Conservation (phyloP, 2,329 filamentous ascomycete species). For the Pseudogymnoascus sp. region DNA sequence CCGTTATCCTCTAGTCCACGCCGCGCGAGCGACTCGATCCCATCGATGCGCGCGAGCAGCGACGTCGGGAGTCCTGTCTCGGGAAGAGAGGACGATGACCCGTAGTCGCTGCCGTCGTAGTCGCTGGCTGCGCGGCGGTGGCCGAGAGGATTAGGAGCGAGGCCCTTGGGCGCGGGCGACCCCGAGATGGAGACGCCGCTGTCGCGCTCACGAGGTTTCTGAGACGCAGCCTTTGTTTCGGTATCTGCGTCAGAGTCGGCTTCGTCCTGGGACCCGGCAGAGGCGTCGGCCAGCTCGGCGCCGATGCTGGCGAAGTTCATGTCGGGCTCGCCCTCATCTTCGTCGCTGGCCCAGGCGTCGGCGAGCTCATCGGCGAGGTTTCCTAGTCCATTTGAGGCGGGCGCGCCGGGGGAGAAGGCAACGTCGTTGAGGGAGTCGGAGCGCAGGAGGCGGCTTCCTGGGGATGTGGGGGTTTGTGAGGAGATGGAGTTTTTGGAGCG, state of each 20-base stretch:
- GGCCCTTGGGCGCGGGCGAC: conserved; percentile 15
- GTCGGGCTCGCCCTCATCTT: conserved; percentile 48
- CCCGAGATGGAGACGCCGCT: conserved; percentile 27
- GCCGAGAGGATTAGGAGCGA: conserved; percentile 7
- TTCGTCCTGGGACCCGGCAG: background rate
- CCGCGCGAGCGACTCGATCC: conserved; percentile 62
- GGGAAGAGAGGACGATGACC: conserved; percentile 64
- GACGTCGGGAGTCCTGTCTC: conserved; percentile 59
- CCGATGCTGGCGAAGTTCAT: conserved; percentile 28
- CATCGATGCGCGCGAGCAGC: conserved; percentile 63
- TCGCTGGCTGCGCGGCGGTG: conserved; percentile 50
- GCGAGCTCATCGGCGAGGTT: conserved; percentile 77
- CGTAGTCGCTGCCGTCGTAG: conserved; percentile 70
- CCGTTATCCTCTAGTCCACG: conserved; percentile 60
- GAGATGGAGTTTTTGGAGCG: background rate
- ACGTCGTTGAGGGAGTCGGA: conserved; percentile 24
- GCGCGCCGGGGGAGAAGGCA: conserved; percentile 31
- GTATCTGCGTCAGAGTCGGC: background rate
- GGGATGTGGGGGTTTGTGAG: background rate
- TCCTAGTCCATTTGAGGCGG: conserved; percentile 53
- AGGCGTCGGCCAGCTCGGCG: conserved; percentile 14
- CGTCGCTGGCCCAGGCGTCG: conserved; percentile 61
- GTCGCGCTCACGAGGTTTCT: conserved; percentile 20
- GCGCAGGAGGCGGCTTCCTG: conserved; percentile 11
- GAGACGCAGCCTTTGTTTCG: background rate